These are phyloP conservation scores for Apiotrichum porosum DNA, from an alignment of 1,284 basidiomycete species.

Conservation along the genomic window DNA sequence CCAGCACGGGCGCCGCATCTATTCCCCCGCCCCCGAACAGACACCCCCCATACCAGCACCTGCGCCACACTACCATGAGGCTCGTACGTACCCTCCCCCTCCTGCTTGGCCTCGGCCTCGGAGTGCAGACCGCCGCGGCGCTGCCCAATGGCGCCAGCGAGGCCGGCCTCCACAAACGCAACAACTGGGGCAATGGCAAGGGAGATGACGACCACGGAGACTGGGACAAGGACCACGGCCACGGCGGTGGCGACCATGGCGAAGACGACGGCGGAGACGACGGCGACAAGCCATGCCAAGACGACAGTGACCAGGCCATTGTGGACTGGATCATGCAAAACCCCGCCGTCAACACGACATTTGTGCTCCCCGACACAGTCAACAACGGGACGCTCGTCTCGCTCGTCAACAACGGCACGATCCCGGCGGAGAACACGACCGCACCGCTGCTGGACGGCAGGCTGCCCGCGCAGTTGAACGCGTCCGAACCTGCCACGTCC, in stretches of 20 bases:
- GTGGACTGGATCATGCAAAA: conserved; percentile 1
- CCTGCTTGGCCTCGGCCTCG: too few relatives aligned
- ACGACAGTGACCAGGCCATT: neutral
- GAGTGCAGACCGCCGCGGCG: too few relatives aligned
- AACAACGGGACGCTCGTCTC: conserved; percentile 1
- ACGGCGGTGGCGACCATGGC: neutral
- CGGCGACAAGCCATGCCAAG: neutral
- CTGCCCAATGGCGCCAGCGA: neutral
- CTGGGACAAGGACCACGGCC: neutral
- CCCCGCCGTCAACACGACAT: conserved; percentile 1
- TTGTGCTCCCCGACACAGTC: neutral
- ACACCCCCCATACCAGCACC: too few relatives aligned
- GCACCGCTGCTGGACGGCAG: neutral
- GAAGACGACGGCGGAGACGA: neutral
- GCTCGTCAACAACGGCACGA: conserved; percentile 2
- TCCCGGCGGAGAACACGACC: conserved; percentile 8
- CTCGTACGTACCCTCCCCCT: too few relatives aligned
- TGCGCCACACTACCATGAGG: too few relatives aligned
- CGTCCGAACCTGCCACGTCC: neutral
- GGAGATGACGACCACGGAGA: neutral
- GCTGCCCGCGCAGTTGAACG: conserved; percentile 2
- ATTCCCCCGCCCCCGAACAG: too few relatives aligned
- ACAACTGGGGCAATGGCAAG: neutral
- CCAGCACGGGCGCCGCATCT: too few relatives aligned
- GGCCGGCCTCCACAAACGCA: neutral